phyloP scores from a whole-genome alignment of 1,284 basidiomycete genomes.

The Fomitopsis betulina region DNA sequence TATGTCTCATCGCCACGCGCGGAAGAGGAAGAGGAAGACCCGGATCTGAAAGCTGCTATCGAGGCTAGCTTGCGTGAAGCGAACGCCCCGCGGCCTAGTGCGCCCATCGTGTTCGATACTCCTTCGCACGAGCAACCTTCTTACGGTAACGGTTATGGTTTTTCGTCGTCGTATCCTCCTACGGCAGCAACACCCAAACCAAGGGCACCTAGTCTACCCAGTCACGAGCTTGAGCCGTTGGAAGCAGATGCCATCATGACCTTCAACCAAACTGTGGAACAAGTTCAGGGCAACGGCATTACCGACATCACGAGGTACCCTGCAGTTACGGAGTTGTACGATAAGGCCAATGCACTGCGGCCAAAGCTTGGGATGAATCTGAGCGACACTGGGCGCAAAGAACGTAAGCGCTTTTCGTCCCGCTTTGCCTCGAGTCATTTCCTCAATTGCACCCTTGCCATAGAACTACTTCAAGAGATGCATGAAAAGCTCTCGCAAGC shows the following conservation, averaged over 20 bases:
- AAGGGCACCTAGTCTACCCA: conserved; percentile 51
- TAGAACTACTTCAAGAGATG: conserved; percentile 88
- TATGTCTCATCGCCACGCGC: conserved; percentile 36
- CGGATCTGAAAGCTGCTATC: conserved; percentile 91
- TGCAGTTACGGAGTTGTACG: conserved; percentile 78
- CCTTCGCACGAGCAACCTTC: conserved; percentile 41
- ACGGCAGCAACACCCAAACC: conserved; percentile 40
- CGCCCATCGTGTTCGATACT: conserved; percentile 60
- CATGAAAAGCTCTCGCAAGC: conserved; percentile 90
- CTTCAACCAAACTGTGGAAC: conserved; percentile 86
- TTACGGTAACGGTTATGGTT: conserved; percentile 31
- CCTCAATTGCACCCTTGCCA: conserved; percentile 3
- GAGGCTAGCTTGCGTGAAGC: conserved; percentile 91
- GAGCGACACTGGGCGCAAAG: conserved; percentile 85
- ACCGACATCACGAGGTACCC: conserved; percentile 77
- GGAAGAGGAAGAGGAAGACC: conserved; percentile 81
- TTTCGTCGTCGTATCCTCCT: conserved; percentile 31
- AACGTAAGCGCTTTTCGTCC: conserved; percentile 38
- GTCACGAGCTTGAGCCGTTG: conserved; percentile 73
- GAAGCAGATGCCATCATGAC: conserved; percentile 85
- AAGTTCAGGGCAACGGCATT: conserved; percentile 76
- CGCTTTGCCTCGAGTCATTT: background rate
- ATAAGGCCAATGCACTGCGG: conserved; percentile 77
- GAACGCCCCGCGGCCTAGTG: conserved; percentile 74
- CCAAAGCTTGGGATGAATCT: conserved; percentile 83